Base-by-base conservation (phyloP, 148 eudicot species). In the Spergularia bocconei region DNA sequence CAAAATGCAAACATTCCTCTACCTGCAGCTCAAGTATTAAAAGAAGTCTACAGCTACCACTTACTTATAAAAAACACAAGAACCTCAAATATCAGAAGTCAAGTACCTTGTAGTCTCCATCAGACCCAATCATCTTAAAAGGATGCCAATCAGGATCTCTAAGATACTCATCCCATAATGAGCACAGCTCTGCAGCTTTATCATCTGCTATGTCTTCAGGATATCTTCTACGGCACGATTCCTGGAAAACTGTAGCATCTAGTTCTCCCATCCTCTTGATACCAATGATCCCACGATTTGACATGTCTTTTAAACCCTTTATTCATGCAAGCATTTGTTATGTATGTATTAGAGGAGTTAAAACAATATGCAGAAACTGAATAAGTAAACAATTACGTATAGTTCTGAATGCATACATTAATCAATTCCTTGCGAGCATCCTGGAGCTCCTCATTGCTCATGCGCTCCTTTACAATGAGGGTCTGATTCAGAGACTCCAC, bases 61-160 rank as follows among this genome's bases (percentile, higher is more conserved):
- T 58, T 12, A 33, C 36, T 11, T 19, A 71, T 29, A 13, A 67
- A 77, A 4, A 14, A 14, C 53, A 64, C 4, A 38, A 73, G 41
- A 69, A 50, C 15, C 48, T 69, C 36, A 50, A 2, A 23, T 5
- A 2, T 69, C 72, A 50, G 38, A n/a, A 69, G 33, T 57, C 29
- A 69, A 57, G 14, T 73, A 81, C 84, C 84, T 81, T 60, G 36
- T 61, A 61, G 41, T 69, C 78, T 77, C 88, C 97, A 48, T 87
- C 74, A 65, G 78, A 66, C 51, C 39, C 65, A 72, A 87, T 73
- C 71, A 89, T 85, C 83, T 78, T 89, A 67, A 90, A 89, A 63
- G 98, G 97, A 82, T 92, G 97, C 98, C 98, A 95, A 53, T 82
- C 92, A 64, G 98, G 90, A 79, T 95, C 97, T 75, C 93, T 82